These are phyloP conservation scores for Colletotrichum magnum DNA, from an alignment of 2,329 filamentous ascomycete genomes.

Conservation along the genomic window DNA sequence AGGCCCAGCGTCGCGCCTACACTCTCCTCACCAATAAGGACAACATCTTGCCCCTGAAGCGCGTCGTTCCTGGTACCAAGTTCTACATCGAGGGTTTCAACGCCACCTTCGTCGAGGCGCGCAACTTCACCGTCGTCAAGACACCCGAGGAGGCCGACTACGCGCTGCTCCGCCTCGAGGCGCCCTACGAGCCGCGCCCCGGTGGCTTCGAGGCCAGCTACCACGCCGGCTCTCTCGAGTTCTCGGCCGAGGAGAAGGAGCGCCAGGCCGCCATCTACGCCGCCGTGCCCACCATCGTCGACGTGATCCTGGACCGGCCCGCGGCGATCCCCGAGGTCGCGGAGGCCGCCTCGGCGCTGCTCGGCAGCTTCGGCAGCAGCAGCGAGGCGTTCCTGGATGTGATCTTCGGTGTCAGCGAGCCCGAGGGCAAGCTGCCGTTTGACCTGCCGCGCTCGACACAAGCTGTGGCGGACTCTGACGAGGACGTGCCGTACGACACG, in stretches of 20 bases:
- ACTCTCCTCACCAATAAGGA: slow-evolving; percentile 48
- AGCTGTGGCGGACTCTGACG: slow-evolving; percentile 53
- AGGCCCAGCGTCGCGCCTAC: slow-evolving; percentile 47
- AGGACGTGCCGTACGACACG: slow-evolving; percentile 49
- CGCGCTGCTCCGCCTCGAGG: slow-evolving; percentile 56
- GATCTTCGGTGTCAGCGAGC: slow-evolving; percentile 54
- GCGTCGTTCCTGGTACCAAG: slow-evolving; percentile 29
- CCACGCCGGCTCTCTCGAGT: slow-evolving; percentile 58
- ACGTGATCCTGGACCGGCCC: slow-evolving; percentile 59
- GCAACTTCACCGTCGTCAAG: slow-evolving; percentile 51
- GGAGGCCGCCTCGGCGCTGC: slow-evolving; percentile 53
- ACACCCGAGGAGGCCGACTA: slow-evolving; percentile 56
- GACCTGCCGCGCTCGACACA: slow-evolving; percentile 60
- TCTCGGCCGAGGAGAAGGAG: slow-evolving; percentile 48
- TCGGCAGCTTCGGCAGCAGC: slow-evolving; percentile 57
- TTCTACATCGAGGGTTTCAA: slow-evolving; percentile 43
- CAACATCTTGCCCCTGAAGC: slow-evolving; percentile 42
- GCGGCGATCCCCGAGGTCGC: slow-evolving; percentile 58
- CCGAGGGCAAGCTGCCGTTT: slow-evolving; percentile 59
- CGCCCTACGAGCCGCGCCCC: slow-evolving; percentile 56
- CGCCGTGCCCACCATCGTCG: slow-evolving; percentile 57
- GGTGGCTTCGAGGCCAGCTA: slow-evolving; percentile 56
- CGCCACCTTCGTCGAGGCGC: slow-evolving; percentile 38
- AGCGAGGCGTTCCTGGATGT: slow-evolving; percentile 60
- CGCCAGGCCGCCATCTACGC: slow-evolving; percentile 52